Percentiles rank a stretch among this genome's conserved stretches.
phyloP scores from a whole-genome alignment of 2,329 filamentous ascomycete genomes.

The Colletotrichum graminicola region DNA sequence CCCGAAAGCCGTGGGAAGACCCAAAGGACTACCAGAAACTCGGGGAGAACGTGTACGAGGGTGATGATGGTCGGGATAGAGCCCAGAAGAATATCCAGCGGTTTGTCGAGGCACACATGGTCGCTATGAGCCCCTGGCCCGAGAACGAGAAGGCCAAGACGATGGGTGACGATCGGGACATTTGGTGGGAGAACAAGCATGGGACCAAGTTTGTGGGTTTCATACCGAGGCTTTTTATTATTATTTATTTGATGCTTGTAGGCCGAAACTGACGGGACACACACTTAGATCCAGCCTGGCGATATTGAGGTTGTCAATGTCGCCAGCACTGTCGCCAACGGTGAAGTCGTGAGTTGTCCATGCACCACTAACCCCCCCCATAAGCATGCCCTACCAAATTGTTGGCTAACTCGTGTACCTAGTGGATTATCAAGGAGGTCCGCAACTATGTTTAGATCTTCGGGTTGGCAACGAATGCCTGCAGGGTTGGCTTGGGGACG shows the following conservation, averaged over 20 bases:
- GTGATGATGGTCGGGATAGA: conserved; percentile 78
- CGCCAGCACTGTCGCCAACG: conserved; percentile 83
- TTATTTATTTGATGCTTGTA: not conserved
- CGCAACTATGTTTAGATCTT: conserved; percentile 55
- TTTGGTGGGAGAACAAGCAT: conserved; percentile 86
- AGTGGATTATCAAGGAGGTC: conserved; percentile 75
- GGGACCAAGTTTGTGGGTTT: conserved; percentile 74
- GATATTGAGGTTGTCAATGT: conserved; percentile 82
- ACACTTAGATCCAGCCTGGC: conserved; percentile 79
- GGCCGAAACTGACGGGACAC: not conserved
- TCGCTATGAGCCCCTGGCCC: conserved; percentile 81
- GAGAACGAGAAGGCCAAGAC: conserved; percentile 75
- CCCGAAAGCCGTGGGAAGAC: conserved; percentile 89
- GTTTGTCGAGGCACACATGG: conserved; percentile 89
- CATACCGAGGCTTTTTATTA: too few relatives aligned
- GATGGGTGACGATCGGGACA: conserved; percentile 70
- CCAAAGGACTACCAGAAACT: conserved; percentile 77
- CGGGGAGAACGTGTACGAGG: conserved; percentile 81
- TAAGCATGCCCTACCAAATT: not conserved
- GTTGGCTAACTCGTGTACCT: conserved; percentile 37
- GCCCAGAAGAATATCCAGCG: conserved; percentile 80
- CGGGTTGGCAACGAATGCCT: not conserved
- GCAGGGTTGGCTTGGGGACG: not conserved
- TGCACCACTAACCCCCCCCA: not conserved
- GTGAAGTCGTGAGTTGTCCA: conserved; percentile 73